A percentile compares a stretch with the other conserved stretches of the same genome.
Conservation (phyloP, 352 stramenopile genomes). For the Globisporangium spinosum region DNA sequence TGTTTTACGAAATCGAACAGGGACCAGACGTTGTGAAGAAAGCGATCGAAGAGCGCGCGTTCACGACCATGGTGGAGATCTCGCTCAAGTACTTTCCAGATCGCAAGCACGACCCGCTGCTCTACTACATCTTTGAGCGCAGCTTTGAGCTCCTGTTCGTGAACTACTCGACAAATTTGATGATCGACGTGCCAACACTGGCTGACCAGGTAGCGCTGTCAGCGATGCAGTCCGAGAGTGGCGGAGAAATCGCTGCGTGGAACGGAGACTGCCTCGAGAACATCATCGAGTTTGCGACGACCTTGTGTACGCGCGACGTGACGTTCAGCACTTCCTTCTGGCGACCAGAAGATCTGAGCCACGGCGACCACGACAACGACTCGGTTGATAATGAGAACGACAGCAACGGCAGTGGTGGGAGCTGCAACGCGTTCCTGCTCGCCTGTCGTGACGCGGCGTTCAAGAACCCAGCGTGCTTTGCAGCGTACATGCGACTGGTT, state of each 20-base stretch:
- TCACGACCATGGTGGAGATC: constrained; percentile 66
- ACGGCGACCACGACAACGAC: constrained; percentile 26
- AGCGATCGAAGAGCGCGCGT: constrained; percentile 58
- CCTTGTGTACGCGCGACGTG: constrained; percentile 51
- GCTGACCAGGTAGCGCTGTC: constrained; percentile 61
- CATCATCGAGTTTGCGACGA: constrained; percentile 70
- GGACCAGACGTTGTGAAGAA: constrained; percentile 60
- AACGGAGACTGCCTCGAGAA: constrained; percentile 75
- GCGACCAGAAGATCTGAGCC: constrained; percentile 33
- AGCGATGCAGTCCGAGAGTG: constrained; percentile 64
- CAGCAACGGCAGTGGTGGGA: constrained; percentile 31
- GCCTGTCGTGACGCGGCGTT: constrained; percentile 66
- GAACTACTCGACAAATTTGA: constrained; percentile 70
- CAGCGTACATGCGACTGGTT: constrained; percentile 75
- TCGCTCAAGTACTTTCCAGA: constrained; percentile 76
- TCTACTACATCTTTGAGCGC: constrained; percentile 69
- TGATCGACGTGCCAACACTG: constrained; percentile 76
- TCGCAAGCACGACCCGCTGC: constrained; percentile 59
- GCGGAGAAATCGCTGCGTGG: constrained; percentile 52
- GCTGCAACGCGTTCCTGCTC: constrained; percentile 60
- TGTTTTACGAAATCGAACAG: constrained; percentile 58
- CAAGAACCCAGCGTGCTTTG: constrained; percentile 71
- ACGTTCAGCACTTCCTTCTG: constrained; percentile 67
- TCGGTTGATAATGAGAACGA: constrained; percentile 31
- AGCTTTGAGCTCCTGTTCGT: constrained; percentile 69